Evolutionary conservation across 352 stramenopile genomes (phyloP).

Genomic region (Pythium scleroteichum): DNA sequence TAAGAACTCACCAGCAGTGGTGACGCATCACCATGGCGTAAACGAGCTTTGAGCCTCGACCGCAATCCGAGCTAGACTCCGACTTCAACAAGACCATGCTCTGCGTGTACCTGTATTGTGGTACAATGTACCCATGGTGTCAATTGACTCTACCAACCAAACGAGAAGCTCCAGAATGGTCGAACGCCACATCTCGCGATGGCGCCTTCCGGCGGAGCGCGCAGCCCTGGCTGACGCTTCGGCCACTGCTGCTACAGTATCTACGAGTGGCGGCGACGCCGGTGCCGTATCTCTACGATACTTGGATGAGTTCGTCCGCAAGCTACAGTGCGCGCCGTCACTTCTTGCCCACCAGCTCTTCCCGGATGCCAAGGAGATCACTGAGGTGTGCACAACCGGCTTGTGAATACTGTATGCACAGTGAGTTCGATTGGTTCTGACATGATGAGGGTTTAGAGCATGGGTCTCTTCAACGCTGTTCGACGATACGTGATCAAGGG

Average conservation of each 20-base stretch:
- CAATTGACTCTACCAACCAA: background rate
- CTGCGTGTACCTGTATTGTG: slow-evolving; percentile 7
- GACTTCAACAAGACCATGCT: background rate
- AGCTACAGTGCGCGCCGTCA: slow-evolving; percentile 67
- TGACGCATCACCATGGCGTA: slow-evolving; percentile 3
- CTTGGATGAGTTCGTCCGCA: slow-evolving; percentile 83
- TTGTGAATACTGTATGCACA: no score
- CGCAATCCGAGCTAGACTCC: slow-evolving; percentile 5
- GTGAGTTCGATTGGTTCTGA: no score
- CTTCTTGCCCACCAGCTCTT: slow-evolving; percentile 76
- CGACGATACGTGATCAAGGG: slow-evolving; percentile 54
- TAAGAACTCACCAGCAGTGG: background rate
- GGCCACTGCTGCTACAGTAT: background rate
- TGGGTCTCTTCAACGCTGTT: slow-evolving; percentile 83
- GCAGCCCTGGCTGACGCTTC: background rate
- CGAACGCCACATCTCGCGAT: slow-evolving; percentile 39
- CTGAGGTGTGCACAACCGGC: slow-evolving; percentile 45
- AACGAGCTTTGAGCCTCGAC: background rate
- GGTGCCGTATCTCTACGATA: slow-evolving; percentile 69
- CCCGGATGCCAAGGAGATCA: slow-evolving; percentile 83
- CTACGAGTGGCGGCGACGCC: background rate
- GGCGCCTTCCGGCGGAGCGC: slow-evolving; percentile 25
- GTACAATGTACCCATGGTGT: slow-evolving; percentile 17
- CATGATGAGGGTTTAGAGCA: slow-evolving; percentile 45
- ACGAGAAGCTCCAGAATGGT: slow-evolving; percentile 11